Evolutionary conservation across 371 early-diverging fungal genomes (phyloP).

Genomic region (Actinomortierella wolfii): DNA sequence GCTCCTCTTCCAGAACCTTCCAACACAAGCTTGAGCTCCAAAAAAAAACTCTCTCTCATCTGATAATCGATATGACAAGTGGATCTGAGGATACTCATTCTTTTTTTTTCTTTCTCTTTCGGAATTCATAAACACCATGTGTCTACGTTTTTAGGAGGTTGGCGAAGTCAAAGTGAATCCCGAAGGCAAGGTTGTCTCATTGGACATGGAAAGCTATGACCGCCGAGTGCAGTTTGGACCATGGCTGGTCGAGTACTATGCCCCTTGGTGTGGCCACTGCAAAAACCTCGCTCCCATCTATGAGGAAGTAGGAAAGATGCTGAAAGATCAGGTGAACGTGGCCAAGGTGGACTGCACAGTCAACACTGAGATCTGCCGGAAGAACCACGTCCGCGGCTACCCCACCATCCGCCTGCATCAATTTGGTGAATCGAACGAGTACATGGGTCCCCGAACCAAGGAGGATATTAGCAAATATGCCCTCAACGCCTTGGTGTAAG

Average conservation of each 20-base stretch:
- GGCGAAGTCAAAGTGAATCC: conserved; percentile 36
- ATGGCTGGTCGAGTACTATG: conserved; percentile 83
- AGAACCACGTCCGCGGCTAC: conserved; percentile 72
- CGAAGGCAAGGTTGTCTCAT: conserved; percentile 22
- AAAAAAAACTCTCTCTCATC: neutral
- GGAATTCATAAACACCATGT: neutral
- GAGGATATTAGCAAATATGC: conserved; percentile 58
- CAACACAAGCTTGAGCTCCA: neutral
- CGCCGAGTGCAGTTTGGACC: conserved; percentile 38
- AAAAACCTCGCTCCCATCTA: conserved; percentile 80
- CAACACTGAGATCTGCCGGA: conserved; percentile 56
- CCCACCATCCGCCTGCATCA: conserved; percentile 81
- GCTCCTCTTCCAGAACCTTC: neutral
- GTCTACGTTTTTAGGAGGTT: conserved; percentile 10
- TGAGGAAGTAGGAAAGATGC: conserved; percentile 65
- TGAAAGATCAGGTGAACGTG: conserved; percentile 76
- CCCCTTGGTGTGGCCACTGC: conserved; percentile 92
- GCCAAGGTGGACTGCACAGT: conserved; percentile 84
- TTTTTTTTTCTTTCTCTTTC: neutral
- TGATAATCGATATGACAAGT: too few relatives aligned
- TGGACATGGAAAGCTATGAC: conserved; percentile 25
- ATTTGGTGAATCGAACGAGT: conserved; percentile 53
- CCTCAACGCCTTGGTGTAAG: conserved; percentile 43
- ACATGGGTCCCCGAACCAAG: conserved; percentile 59
- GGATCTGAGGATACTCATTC: neutral